Evolutionary conservation across 192 early-diverging fungal species (phyloP).

Genomic region (Chytriomyces hyalinus): DNA sequence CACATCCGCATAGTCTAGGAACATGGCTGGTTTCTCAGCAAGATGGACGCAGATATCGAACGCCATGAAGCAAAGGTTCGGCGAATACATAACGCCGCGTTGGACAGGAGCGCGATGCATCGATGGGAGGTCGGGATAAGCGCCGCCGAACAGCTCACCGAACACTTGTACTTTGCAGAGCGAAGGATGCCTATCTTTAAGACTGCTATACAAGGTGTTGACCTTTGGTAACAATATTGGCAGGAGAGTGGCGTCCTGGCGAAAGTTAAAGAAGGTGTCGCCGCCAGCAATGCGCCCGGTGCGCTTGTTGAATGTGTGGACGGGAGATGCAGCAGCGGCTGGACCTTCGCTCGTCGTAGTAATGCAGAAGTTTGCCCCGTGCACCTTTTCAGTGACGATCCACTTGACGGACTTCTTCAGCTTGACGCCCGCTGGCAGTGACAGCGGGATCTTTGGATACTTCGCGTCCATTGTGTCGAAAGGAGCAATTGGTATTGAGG

Average conservation of each 20-base stretch:
- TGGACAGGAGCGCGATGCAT: neutral
- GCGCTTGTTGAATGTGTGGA: neutral
- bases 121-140: neutral
- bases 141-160: neutral
- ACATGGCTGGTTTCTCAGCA: neutral
- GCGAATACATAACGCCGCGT: neutral
- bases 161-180: neutral
- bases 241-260: neutral
- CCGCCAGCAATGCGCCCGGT: neutral
- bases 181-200: neutral
- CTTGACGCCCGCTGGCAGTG: neutral
- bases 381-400: slow-evolving; percentile 6
- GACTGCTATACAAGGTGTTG: neutral
- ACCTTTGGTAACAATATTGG: neutral
- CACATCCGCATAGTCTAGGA: neutral
- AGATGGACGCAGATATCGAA: neutral
- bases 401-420: neutral
- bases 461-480: neutral
- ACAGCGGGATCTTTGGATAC: slow-evolving; percentile 3
- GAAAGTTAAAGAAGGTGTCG: slow-evolving; percentile 7
- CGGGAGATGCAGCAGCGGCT: neutral
- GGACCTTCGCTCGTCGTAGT: neutral
- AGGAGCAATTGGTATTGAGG: too few species aligned
- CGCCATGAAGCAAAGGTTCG: neutral
- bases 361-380: slow-evolving; percentile 14